Evolutionary conservation across 2,329 filamentous ascomycete genomes (phyloP).

Genomic region (Byssothecium circinans): DNA sequence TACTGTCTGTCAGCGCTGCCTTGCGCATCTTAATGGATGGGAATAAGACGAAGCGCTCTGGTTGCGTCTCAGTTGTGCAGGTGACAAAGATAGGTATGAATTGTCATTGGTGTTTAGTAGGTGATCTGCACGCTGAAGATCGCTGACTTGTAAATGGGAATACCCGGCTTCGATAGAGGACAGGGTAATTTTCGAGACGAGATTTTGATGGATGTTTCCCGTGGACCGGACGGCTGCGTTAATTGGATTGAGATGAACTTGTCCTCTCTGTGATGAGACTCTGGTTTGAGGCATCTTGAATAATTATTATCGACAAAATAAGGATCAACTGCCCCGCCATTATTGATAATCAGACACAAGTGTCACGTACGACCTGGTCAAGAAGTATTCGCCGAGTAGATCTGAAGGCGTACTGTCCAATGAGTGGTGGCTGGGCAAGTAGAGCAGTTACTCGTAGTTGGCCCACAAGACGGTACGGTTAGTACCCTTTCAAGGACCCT

Average conservation of each 20-base stretch:
- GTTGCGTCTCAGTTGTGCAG: neutral
- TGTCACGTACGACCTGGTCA: neutral
- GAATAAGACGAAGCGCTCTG: neutral
- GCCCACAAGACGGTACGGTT: neutral
- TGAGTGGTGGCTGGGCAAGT: neutral
- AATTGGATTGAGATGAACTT: neutral
- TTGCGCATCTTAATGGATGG: neutral
- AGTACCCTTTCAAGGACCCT: too few relatives aligned
- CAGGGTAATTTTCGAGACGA: neutral
- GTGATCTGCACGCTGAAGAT: neutral
- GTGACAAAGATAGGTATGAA: neutral
- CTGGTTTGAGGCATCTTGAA: neutral
- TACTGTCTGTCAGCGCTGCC: neutral
- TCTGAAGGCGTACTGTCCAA: neutral
- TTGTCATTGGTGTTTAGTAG: neutral
- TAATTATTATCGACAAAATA: neutral
- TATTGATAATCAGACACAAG: conserved; percentile 1
- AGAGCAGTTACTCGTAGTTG: neutral
- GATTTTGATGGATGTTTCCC: neutral
- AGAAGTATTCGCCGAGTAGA: neutral
- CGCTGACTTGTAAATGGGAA: neutral
- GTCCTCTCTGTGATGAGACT: neutral
- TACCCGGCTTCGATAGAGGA: too few relatives aligned
- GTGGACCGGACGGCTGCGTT: neutral
- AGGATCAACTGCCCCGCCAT: conserved; percentile 2